Percentiles rank a stretch among this genome's conserved stretches.
phyloP scores from a whole-genome alignment of 257 asterid species.

The Catharanthus roseus region DNA sequence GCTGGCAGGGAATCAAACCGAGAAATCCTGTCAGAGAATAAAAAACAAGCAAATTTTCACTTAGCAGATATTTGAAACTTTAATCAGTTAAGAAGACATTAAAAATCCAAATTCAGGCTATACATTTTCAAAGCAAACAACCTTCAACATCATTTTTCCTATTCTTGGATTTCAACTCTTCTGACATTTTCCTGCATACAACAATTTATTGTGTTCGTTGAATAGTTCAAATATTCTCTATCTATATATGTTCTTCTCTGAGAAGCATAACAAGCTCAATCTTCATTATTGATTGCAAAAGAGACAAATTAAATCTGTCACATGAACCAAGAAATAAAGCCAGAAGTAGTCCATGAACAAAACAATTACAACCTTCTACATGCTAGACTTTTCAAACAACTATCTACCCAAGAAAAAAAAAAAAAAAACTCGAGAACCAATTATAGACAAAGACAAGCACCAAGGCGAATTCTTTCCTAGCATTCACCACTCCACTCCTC shows the following conservation, averaged over 20 bases:
- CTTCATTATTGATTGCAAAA: neutral
- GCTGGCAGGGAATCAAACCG: too few species aligned
- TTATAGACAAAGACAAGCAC: too few species aligned
- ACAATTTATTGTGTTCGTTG: neutral
- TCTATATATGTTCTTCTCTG: neutral
- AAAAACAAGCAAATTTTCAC: too few species aligned
- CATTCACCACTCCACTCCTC: neutral
- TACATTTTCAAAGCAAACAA: too few species aligned
- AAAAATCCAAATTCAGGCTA: too few species aligned
- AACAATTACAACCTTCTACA: neutral
- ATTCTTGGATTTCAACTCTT: too few species aligned
- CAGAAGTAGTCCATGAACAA: too few species aligned
- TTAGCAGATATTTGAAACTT: too few species aligned
- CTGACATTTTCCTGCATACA: too few species aligned
- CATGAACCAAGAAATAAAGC: neutral
- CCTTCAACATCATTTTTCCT: too few species aligned
- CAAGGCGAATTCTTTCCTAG: neutral
- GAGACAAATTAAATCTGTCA: neutral
- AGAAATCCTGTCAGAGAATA: too few species aligned
- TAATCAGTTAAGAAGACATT: too few species aligned
- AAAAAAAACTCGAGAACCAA: neutral
- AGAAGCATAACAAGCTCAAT: neutral
- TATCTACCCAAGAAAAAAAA: neutral
- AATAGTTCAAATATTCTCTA: neutral
- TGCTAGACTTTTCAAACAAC: neutral